Percentiles rank a stretch among this genome's conserved stretches.
Evolutionary conservation across 73 alveolate genomes (phyloP).

Genomic region (Stentor coeruleus): DNA sequence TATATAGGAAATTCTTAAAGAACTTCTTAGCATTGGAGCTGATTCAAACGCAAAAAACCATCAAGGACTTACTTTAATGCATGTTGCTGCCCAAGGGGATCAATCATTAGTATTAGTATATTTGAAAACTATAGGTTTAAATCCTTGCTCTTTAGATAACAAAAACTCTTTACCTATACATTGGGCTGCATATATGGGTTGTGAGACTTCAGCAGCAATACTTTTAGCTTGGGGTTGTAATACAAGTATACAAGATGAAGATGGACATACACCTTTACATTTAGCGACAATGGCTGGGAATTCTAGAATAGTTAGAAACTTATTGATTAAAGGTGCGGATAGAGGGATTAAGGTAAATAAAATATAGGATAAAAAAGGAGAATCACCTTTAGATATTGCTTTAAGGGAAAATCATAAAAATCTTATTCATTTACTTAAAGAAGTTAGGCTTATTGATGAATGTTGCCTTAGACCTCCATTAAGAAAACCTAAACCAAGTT

Average conservation of each 20-base stretch:
- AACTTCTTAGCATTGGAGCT: constrained; percentile 81
- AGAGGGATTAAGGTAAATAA: not conserved
- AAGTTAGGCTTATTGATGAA: not conserved
- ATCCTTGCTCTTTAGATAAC: constrained; percentile 58
- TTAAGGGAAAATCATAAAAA: not conserved
- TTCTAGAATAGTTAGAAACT: not conserved
- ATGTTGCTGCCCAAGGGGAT: constrained; percentile 97
- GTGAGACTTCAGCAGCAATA: constrained; percentile 36
- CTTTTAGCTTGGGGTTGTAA: not conserved
- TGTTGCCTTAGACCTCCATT: constrained; percentile 18
- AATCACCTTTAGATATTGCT: constrained; percentile 25
- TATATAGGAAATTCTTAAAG: constrained; percentile 26
- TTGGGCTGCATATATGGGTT: constrained; percentile 89
- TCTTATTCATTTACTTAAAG: not conserved
- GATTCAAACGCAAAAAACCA: constrained; percentile 61
- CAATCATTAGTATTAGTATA: constrained; percentile 72
- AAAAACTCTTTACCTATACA: constrained; percentile 87
- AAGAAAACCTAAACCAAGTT: not conserved
- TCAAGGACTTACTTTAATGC: constrained; percentile 91
- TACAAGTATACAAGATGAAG: not conserved
- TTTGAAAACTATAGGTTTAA: constrained; percentile 71
- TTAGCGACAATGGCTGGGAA: constrained; percentile 23
- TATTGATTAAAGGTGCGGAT: constrained; percentile 27
- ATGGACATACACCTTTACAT: constrained; percentile 32
- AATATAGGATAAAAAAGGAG: not conserved